Base-by-base conservation (phyloP, 352 stramenopile genomes). In the Phytophthora hibernalis region DNA sequence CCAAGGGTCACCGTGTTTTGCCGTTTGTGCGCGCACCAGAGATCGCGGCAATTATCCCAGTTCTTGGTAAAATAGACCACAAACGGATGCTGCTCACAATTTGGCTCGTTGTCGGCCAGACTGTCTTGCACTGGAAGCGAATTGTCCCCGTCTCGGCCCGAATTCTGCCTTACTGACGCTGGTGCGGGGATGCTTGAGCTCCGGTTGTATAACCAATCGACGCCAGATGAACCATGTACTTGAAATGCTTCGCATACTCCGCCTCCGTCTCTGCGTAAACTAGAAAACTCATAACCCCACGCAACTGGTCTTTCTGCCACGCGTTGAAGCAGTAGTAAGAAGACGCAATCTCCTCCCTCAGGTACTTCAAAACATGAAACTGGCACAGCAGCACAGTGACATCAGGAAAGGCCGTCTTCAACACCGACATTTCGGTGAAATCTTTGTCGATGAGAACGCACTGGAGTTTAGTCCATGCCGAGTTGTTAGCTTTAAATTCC, bases 341-440 rank as follows among this genome's bases (percentile, higher is more conserved):
- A 2, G 54, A 54, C 1, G 49, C 38, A 5, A 78, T 54, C n/a
- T 66, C 49, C 15, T 68, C 54, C 9, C 48, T 37, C 8, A 73
- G 48, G 13, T 64, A 70, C 38, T 72, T 74, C 1, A 76, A 42
- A 0, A 75, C 64, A 30, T 76, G 69, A n/a, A 72, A 81, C n/a
- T 81, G 65, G 45, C 68, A 77, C 1, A 81, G 13, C 1, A 77
- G 42, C 3, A 77, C 31, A 0, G 37, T 45, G 7, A 42, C 64
- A 8, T 38, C 20, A 2, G 68, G 68, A 18, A 77, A 63, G 1
- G 13, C 18, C 13, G n/a, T 9, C 24, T 65, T 58, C 5, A 74
- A 31, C 15, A 57, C 57, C 20, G 11, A 38, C 12, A 71, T 49
- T 30, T 76, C 62, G 0, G 54, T 75, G 37, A 75, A 75, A 22